Percentiles rank a stretch among this genome's conserved stretches.
These are phyloP conservation scores for Tolypocladium amazonense DNA, from an alignment of 2,329 filamentous ascomycete species.

Conservation along the genomic window DNA sequence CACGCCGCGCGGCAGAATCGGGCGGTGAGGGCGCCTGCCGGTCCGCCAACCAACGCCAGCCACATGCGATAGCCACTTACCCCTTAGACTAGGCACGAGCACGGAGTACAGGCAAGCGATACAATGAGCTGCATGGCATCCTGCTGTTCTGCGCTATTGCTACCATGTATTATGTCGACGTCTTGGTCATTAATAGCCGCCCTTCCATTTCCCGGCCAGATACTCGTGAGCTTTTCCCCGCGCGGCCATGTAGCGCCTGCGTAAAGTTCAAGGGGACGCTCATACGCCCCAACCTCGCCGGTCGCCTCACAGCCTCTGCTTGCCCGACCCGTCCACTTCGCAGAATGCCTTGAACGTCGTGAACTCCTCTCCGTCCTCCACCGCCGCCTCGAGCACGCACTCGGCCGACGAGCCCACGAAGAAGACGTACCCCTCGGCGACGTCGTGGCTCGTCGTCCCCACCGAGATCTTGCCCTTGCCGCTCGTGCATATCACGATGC, in stretches of 20 bases:
- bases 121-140: background rate
- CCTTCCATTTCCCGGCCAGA: background rate
- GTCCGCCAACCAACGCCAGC: background rate
- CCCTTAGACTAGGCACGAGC: no score
- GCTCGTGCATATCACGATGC: constrained; percentile 81
- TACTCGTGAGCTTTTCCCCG: background rate
- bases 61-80: background rate
- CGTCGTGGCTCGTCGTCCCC: constrained; percentile 66
- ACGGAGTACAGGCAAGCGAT: no score
- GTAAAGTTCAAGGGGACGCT: no score
- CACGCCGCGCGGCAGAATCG: background rate
- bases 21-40: background rate
- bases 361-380: constrained; percentile 55
- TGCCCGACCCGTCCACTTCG: constrained; percentile 50
- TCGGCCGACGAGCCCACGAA: constrained; percentile 86
- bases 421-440: constrained; percentile 64
- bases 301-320: constrained; percentile 15
- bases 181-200: background rate
- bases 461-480: constrained; percentile 79
- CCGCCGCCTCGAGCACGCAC: constrained; percentile 61
- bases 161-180: background rate
- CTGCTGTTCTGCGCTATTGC: background rate
- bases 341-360: constrained; percentile 92
- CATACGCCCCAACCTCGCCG: background rate
- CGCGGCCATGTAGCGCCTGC: background rate